phyloP scores from a whole-genome alignment of 176 grass and related monocot species.

The Oryza coarctata region DNA sequence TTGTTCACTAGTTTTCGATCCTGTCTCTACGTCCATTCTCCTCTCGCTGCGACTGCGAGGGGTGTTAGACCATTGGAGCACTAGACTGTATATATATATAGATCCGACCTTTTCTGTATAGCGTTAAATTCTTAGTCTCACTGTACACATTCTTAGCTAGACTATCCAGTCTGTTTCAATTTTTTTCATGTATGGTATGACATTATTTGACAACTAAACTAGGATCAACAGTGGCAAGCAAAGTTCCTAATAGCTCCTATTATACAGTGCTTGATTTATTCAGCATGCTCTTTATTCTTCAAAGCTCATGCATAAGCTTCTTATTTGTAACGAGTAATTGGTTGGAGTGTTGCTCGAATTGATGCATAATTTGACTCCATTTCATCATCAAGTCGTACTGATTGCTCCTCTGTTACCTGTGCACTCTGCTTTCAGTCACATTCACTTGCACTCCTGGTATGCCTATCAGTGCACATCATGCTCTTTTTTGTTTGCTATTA shows the following conservation, averaged over 20 bases:
- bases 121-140: no score
- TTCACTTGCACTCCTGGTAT: conserved; percentile 15
- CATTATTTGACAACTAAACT: conserved; percentile 1
- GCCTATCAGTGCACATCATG: conserved; percentile 5
- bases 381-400: conserved; percentile 1
- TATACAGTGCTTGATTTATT: conserved; percentile 3
- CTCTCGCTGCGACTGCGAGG: no score
- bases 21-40: no score
- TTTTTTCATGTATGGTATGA: conserved; percentile 10
- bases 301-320: background rate
- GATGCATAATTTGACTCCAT: conserved; percentile 27
- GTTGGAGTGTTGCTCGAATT: background rate
- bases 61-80: no score
- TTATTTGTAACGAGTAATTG: background rate
- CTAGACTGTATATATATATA: no score
- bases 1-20: no score
- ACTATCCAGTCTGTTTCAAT: background rate
- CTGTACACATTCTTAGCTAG: no score
- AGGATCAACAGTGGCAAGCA: conserved; percentile 19
- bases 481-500: conserved; percentile 1
- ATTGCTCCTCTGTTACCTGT: background rate
- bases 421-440: conserved; percentile 36
- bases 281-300: background rate
- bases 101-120: no score
- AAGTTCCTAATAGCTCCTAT: background rate